These are phyloP conservation scores for Candida odintsovae DNA, from an alignment of 805 yeast genomes.

Conservation along the genomic window DNA sequence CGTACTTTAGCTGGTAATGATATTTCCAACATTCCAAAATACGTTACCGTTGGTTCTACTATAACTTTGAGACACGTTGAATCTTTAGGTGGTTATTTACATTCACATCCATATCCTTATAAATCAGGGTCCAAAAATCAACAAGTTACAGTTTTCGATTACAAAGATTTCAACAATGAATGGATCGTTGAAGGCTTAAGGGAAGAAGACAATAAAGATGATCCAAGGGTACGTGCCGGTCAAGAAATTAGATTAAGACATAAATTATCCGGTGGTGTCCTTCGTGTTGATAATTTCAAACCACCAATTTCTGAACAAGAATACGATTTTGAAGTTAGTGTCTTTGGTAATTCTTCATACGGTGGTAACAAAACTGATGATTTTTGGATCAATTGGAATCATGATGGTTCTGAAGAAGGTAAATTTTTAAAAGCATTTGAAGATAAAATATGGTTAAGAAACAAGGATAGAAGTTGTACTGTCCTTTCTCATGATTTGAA, in stretches of 20 bases:
- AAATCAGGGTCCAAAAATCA: constrained; percentile 66
- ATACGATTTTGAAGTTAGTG: constrained; percentile 77
- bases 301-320: constrained; percentile 93
- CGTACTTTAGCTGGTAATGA: constrained; percentile 42
- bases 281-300: constrained; percentile 61
- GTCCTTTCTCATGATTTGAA: constrained; percentile 66
- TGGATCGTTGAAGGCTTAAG: constrained; percentile 59
- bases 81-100: constrained; percentile 72
- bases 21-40: constrained; percentile 45
- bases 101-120: constrained; percentile 65
- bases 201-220: constrained; percentile 20
- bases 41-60: constrained; percentile 65
- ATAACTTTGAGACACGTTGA: constrained; percentile 66
- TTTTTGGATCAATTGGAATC: constrained; percentile 42
- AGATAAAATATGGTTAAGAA: constrained; percentile 64
- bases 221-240: constrained; percentile 24
- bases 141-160: constrained; percentile 70
- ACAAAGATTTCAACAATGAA: constrained; percentile 55
- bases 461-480: constrained; percentile 61
- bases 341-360: constrained; percentile 58
- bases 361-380: constrained; percentile 64
- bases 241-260: constrained; percentile 66
- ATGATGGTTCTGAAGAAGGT: constrained; percentile 22
- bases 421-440: constrained; percentile 36
- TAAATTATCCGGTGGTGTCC: constrained; percentile 54